A percentile compares a stretch with the other conserved stretches of the same genome.
phyloP scores from a whole-genome alignment of 768 basidiomycete species.

The Lyophyllum shimeji region DNA sequence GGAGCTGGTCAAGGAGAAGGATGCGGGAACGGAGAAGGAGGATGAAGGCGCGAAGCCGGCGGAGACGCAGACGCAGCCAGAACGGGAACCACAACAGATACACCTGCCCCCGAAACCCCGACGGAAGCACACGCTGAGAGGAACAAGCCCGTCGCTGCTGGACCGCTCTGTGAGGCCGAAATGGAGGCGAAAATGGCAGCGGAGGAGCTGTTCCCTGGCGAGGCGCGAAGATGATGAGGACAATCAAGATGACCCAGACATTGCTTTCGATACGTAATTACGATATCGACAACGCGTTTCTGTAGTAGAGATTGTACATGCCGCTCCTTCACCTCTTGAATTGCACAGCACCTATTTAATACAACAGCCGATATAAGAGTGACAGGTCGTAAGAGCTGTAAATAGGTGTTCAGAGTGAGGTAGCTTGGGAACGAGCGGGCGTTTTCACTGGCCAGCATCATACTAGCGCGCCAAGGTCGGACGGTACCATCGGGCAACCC shows the following conservation, averaged over 20 bases:
- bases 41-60: background rate
- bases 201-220: constrained; percentile 12
- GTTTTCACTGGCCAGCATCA: too few relatives aligned
- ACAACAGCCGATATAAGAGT: too few relatives aligned
- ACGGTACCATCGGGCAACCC: too few relatives aligned
- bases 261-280: background rate
- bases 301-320: constrained; percentile 4
- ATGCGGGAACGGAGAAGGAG: background rate
- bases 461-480: too few relatives aligned
- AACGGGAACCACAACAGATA: background rate
- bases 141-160: constrained; percentile 6
- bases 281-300: background rate
- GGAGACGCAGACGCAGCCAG: background rate
- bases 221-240: background rate
- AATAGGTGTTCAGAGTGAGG: too few relatives aligned
- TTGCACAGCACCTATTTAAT: too few relatives aligned
- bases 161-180: constrained; percentile 11
- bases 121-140: background rate
- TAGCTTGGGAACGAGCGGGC: too few relatives aligned
- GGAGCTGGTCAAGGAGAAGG: background rate
- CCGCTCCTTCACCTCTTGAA: background rate
- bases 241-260: background rate
- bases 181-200: constrained; percentile 14
- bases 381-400: too few relatives aligned
- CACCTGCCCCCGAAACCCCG: background rate